phyloP scores from a whole-genome alignment of 1,139 yeast genomes.

The Blastobotrys malaysiensis region DNA sequence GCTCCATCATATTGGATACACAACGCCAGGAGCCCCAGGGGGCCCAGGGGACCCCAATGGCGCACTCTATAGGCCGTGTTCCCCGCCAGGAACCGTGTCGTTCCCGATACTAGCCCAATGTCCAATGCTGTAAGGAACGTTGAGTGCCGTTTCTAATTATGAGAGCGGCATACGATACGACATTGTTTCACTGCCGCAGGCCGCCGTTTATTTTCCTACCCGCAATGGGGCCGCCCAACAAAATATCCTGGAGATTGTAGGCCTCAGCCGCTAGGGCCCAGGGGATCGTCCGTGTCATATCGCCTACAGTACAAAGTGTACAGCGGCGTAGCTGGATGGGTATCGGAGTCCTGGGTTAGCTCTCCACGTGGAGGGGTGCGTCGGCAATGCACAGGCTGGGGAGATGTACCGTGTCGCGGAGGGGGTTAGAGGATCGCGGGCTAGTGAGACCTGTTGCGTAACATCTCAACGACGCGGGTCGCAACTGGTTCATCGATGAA shows the following conservation, averaged over 20 bases:
- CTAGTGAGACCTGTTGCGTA: neutral
- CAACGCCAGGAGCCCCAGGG: too few species aligned
- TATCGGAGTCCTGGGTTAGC: too few species aligned
- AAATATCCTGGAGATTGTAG: too few species aligned
- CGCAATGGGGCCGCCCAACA: neutral
- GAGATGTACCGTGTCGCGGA: neutral
- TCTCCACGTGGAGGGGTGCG: neutral
- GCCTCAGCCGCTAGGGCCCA: too few species aligned
- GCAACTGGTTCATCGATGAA: constrained; percentile 6
- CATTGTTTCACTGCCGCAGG: neutral
- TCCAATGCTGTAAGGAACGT: neutral
- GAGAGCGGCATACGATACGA: neutral
- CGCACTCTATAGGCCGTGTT: too few species aligned
- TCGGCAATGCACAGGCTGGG: neutral
- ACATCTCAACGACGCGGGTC: constrained; percentile 1
- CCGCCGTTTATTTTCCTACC: neutral
- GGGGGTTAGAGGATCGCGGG: too few species aligned
- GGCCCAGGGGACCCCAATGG: too few species aligned
- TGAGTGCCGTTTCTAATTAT: neutral
- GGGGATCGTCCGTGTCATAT: too few species aligned
- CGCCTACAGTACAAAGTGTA: too few species aligned
- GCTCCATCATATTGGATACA: neutral
- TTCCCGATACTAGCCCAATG: neutral
- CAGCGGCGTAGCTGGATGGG: too few species aligned
- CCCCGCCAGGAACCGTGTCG: neutral